Evolutionary conservation across 2,329 filamentous ascomycete genomes (phyloP), one percentile per base, ranked within the genome.

Genomic region (Fusarium brevicatenulatum): DNA sequence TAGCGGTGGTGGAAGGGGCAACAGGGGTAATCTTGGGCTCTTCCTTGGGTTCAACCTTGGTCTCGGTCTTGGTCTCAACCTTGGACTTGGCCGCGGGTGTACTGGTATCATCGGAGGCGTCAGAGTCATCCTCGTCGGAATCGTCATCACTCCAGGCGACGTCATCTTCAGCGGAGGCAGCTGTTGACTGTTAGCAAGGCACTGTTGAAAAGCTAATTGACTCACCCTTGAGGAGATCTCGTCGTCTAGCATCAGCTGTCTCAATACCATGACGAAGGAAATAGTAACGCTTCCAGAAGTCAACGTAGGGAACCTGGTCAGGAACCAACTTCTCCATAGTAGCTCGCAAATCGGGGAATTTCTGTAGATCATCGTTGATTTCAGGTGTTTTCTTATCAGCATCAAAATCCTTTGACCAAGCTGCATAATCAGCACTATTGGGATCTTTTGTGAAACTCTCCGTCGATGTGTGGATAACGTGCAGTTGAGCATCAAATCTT

Each of bases 251-350:
- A 84, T 99, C 96, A 65, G 97, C 95, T 32, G 93, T 95, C 85
- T 98, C 95, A 71, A 99, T 93, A 21, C 96, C 94, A 78, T 97
- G 92, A 78, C 95, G 89, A 71, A 98, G 84, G 85, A 97, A 99
- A 81, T 98, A 98, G 83, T 99, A 99, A 63, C 96, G 89, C 80
- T 89, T 92, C 95, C 96, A 99, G 81, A 99, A 99, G 58, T 92
- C 89, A 58, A 86, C 88, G 78, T 99, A 99, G 39, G 95, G 89
- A n/a, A 98, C 93, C 76, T 90, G 89, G 82, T 95, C 95, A 3
- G 96, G 96, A n/a, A 99, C 96, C 62, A 97, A 85, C 84, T 92
- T 95, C 87, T 98, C 96, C 95, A 99, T 98, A 1, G 95, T 95
- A 32, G 88, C 83, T 76, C 95, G 88, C 76, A 99, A 85, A 82